Conservation (phyloP, 192 early-diverging fungal species). For the Backusella luteola region DNA sequence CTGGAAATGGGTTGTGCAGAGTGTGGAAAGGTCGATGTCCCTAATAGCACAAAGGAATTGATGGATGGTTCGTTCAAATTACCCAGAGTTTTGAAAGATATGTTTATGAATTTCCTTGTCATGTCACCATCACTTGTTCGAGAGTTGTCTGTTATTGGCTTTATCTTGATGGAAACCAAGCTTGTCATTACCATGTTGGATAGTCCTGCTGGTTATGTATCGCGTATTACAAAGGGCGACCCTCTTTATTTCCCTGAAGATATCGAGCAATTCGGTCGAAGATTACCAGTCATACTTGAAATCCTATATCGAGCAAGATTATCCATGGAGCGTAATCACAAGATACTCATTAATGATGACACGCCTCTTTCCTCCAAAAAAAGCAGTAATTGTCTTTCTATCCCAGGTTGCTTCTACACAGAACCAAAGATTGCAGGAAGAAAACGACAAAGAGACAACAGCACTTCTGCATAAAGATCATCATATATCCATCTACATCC, state of each 20-base stretch:
- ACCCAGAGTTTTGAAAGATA: neutral
- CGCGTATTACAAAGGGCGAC: neutral
- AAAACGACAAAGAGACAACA: too few relatives aligned
- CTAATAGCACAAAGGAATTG: neutral
- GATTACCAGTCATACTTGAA: neutral
- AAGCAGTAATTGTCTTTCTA: too few relatives aligned
- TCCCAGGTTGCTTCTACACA: too few relatives aligned
- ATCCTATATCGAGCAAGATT: neutral
- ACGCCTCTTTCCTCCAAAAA: too few relatives aligned
- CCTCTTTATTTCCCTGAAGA: neutral
- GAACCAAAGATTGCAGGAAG: too few relatives aligned
- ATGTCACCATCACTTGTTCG: neutral
- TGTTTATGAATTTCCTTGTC: neutral
- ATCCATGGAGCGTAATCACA: too few relatives aligned
- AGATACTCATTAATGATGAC: too few relatives aligned
- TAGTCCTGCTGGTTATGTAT: neutral
- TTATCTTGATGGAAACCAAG: neutral
- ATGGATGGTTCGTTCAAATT: neutral
- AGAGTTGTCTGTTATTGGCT: neutral
- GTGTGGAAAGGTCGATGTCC: too few relatives aligned
- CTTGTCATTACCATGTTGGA: neutral
- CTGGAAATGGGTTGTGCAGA: too few relatives aligned
- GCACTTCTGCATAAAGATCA: too few relatives aligned
- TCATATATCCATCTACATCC: too few relatives aligned
- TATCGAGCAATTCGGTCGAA: neutral